These are phyloP conservation scores for Microcyclospora pomicola DNA, from an alignment of 2,329 filamentous ascomycete species.

Conservation along the genomic window DNA sequence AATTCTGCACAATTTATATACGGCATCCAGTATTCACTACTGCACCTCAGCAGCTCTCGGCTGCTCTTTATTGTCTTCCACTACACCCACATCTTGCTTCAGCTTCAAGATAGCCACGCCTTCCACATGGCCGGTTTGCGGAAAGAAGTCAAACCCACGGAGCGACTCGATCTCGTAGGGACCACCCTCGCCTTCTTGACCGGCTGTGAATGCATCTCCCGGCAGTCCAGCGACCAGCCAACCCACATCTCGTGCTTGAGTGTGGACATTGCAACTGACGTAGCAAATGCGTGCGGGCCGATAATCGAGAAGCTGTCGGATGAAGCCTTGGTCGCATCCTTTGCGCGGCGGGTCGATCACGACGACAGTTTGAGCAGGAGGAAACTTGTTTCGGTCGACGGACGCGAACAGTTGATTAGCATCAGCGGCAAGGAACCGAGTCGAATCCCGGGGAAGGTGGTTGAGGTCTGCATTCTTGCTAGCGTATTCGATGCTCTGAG, in stretches of 20 bases:
- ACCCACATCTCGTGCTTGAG: slow-evolving; percentile 85
- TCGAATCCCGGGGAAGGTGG: slow-evolving; percentile 50
- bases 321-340: slow-evolving; percentile 76
- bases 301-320: slow-evolving; percentile 65
- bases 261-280: slow-evolving; percentile 96
- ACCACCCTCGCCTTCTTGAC: slow-evolving; percentile 21
- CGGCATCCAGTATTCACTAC: too few relatives aligned
- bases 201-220: slow-evolving; percentile 7
- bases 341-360: slow-evolving; percentile 95
- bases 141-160: slow-evolving; percentile 92
- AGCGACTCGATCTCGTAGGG: slow-evolving; percentile 79
- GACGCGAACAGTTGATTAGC: slow-evolving; percentile 68
- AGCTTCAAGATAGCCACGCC: slow-evolving; percentile 45
- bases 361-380: slow-evolving; percentile 73
- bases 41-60: too few relatives aligned
- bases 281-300: slow-evolving; percentile 73
- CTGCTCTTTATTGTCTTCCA: background rate
- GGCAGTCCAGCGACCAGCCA: slow-evolving; percentile 61
- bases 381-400: slow-evolving; percentile 44
- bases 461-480: slow-evolving; percentile 68
- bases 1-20: too few relatives aligned
- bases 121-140: slow-evolving; percentile 62
- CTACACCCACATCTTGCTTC: slow-evolving; percentile 14
- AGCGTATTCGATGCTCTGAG: slow-evolving; percentile 64
- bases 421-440: slow-evolving; percentile 79